phyloP scores from a whole-genome alignment of 352 stramenopile species.

The Pythium aquatile region DNA sequence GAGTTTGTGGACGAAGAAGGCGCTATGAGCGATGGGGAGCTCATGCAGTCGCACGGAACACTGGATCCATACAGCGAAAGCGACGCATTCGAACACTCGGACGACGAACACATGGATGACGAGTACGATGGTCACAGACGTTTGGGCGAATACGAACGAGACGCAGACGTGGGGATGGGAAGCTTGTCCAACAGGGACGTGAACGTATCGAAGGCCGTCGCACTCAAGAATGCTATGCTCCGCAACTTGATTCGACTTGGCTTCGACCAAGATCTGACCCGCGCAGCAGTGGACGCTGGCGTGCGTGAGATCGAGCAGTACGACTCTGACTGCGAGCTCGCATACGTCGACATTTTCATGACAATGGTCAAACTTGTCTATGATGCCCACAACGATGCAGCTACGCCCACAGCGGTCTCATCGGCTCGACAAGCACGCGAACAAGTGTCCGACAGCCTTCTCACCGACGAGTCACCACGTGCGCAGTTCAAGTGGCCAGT shows the following conservation, averaged over 20 bases:
- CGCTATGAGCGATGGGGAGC: constrained; percentile 18
- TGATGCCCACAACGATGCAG: constrained; percentile 46
- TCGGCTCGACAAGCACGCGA: background rate
- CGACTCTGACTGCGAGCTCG: constrained; percentile 67
- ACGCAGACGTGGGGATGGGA: background rate
- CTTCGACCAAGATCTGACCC: constrained; percentile 46
- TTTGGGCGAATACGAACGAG: constrained; percentile 5
- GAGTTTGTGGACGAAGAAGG: constrained; percentile 13
- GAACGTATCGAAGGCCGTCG: constrained; percentile 62
- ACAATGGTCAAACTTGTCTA: constrained; percentile 72
- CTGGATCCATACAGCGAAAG: background rate
- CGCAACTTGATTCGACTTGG: constrained; percentile 43
- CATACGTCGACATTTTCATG: constrained; percentile 83
- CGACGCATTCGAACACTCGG: constrained; percentile 11
- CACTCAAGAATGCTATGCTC: constrained; percentile 56
- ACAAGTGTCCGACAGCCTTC: background rate
- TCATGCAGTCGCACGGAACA: constrained; percentile 2
- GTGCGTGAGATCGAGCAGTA: constrained; percentile 67
- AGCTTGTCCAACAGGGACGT: constrained; percentile 52
- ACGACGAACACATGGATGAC: constrained; percentile 8
- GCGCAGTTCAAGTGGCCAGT: constrained; percentile 74
- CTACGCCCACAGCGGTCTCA: background rate
- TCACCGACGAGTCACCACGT: constrained; percentile 6
- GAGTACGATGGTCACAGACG: constrained; percentile 1
- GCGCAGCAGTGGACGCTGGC: constrained; percentile 52